Base-by-base conservation (phyloP, 768 basidiomycete species). In the Cystofilobasidium capitatum region DNA sequence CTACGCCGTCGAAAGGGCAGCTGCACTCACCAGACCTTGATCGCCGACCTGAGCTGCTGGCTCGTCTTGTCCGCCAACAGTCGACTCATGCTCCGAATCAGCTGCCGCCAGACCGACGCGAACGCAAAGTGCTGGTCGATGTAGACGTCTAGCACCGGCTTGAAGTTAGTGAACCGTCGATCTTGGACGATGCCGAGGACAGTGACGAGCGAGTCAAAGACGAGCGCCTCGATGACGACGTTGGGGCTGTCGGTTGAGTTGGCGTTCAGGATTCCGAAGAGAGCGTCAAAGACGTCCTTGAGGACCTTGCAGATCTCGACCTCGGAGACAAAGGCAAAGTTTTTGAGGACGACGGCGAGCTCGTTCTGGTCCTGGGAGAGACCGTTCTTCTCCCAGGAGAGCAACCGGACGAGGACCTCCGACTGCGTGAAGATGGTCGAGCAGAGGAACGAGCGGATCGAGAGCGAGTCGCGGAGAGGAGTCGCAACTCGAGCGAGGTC, bases 371-470 rank as follows among this genome's bases (percentile, higher is more conserved):
- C 71, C 66, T 88, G 84, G 0, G 75, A 72, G 16, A 90, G 79
- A 14, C 49, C 39, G 58, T 60, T 47, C 17, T 81, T 81, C 74
- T 89, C 85, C 93, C 92, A 96, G 71, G 84, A 84, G 62, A 94
- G 79, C 57, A 96, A 77, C 69, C 84, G 84, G 58, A 92, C 81
- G 5, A 98, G 78, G 31, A 91, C 87, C 0, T 86, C 81, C 73
- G 96, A 93, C 76, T 96, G 92, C 0, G 93, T 96, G 76, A 88
- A 89, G 69, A 84, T 84, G 12, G 90, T 97, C 9, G 94, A 98
- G 74, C 90, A 92, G 22, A 98, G 82, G 10, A 89, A 94, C 8
- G 88, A 88, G 1, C 93, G 87, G 62, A 97, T 84, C 45, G 84
- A 82, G 67, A 93, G 78, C 24, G 83, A 84, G 75, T 98, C 94